Conservation (phyloP, 805 yeast genomes). For the Ogataea sp. region DNA sequence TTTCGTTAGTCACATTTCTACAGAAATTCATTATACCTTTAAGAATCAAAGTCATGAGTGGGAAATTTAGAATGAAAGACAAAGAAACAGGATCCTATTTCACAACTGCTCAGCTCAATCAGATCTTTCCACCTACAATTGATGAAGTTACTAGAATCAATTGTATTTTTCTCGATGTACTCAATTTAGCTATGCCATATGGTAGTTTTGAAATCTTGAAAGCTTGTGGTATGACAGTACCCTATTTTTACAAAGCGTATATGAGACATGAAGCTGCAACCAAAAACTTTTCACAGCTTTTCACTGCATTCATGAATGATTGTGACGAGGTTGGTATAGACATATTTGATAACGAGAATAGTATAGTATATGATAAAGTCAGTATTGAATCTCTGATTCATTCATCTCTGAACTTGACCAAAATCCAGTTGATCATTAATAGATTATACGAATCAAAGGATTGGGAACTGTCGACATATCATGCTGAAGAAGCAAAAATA, state of each 20-base stretch:
- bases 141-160: conserved; percentile 90
- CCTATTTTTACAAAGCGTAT: conserved; percentile 87
- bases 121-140: conserved; percentile 87
- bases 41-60: conserved; percentile 58
- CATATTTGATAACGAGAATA: conserved; percentile 20
- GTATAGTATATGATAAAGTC: conserved; percentile 35
- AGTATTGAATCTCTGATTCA: conserved; percentile 54
- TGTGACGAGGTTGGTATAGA: conserved; percentile 22
- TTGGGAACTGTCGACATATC: conserved; percentile 31
- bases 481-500: conserved; percentile 23
- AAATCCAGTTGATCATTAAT: conserved; percentile 58
- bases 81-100: too few species aligned
- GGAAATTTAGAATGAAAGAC: conserved; percentile 40
- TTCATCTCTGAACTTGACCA: conserved; percentile 64
- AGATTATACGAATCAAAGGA: conserved; percentile 45
- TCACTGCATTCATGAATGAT: conserved; percentile 33
- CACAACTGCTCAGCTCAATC: conserved; percentile 61
- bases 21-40: conserved; percentile 76
- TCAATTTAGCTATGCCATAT: conserved; percentile 54
- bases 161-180: conserved; percentile 71
- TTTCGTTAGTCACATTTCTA: conserved; percentile 61
- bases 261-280: conserved; percentile 93
- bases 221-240: conserved; percentile 76
- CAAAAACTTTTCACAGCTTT: conserved; percentile 44
- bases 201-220: conserved; percentile 73